phyloP scores from a whole-genome alignment of 164 flowering plant species.

The Magnolia sinica region DNA sequence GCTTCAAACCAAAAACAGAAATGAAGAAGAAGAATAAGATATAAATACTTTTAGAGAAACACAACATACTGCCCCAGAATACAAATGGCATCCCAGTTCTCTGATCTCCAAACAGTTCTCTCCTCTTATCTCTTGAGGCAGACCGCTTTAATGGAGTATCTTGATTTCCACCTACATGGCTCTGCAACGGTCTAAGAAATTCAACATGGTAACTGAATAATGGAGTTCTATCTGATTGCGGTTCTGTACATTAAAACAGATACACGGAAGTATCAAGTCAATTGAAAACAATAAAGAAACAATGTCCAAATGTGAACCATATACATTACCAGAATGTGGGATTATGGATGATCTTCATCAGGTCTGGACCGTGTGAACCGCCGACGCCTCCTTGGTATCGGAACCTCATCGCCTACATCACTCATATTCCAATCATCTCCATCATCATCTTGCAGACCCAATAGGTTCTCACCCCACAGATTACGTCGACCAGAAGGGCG shows the following conservation, averaged over 20 bases:
- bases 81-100: not conserved
- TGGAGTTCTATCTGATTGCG: constrained; percentile 11
- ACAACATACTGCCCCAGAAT: not conserved
- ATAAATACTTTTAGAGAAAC: not conserved
- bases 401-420: constrained; percentile 47
- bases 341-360: constrained; percentile 53
- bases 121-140: constrained; percentile 8
- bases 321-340: constrained; percentile 21
- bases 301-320: constrained; percentile 2
- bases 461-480: constrained; percentile 83
- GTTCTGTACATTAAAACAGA: constrained; percentile 15
- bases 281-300: not conserved
- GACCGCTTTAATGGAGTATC: constrained; percentile 4
- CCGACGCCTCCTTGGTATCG: constrained; percentile 57
- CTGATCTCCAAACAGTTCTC: not conserved
- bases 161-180: constrained; percentile 6
- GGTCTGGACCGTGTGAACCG: constrained; percentile 54
- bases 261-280: not conserved
- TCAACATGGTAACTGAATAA: constrained; percentile 10
- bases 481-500: constrained; percentile 55
- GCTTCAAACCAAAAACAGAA: not conserved
- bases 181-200: constrained; percentile 11
- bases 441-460: constrained; percentile 64
- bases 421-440: constrained; percentile 40
- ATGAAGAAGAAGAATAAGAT: not conserved